Evolutionary conservation across 1,139 yeast genomes (phyloP).

Genomic region (Meyerozyma sp.): DNA sequence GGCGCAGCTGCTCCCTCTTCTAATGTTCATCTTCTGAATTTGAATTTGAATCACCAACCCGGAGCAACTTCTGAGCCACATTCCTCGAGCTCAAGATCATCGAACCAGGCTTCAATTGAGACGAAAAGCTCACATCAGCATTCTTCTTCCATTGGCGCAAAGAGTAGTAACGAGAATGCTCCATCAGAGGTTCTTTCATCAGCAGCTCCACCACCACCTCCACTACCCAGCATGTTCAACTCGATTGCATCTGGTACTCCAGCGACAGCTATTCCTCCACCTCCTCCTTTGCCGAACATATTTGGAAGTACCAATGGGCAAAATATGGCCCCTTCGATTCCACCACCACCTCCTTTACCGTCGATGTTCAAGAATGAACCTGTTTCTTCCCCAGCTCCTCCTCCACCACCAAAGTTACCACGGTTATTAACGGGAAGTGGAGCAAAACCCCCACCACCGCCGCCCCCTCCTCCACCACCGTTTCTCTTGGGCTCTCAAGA

Average conservation of each 20-base stretch:
- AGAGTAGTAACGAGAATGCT: constrained; percentile 14
- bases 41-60: constrained; percentile 6
- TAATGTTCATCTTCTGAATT: background rate
- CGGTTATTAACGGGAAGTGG: constrained; percentile 2
- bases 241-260: background rate
- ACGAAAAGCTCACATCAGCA: too few relatives aligned
- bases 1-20: background rate
- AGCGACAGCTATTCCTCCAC: constrained; percentile 4
- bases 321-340: constrained; percentile 20
- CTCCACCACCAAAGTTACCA: constrained; percentile 22
- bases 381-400: constrained; percentile 17
- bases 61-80: too few relatives aligned
- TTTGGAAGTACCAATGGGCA: background rate
- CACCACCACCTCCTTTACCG: constrained; percentile 33
- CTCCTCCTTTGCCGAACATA: constrained; percentile 4
- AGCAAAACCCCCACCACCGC: too few relatives aligned
- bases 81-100: too few relatives aligned
- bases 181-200: constrained; percentile 15
- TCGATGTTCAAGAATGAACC: constrained; percentile 8
- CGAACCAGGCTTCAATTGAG: too few relatives aligned
- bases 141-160: too few relatives aligned
- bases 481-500: background rate
- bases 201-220: constrained; percentile 27
- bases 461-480: constrained; percentile 7
- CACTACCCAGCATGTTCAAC: constrained; percentile 16